These are phyloP conservation scores for Aureobasidium namibiae DNA, from an alignment of 2,329 filamentous ascomycete genomes.

Conservation along the genomic window DNA sequence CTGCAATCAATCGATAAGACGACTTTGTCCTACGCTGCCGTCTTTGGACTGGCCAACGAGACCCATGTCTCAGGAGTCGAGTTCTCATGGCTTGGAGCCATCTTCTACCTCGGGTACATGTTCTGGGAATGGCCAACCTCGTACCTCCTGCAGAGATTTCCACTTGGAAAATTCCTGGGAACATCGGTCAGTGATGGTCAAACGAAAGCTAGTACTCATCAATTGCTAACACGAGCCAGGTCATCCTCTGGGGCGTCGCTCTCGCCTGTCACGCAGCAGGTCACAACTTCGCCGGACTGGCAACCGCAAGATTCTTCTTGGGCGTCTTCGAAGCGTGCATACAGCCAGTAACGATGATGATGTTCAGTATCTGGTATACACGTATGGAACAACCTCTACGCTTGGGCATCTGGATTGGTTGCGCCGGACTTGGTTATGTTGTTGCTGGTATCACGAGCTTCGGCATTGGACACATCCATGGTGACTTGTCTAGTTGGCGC, in stretches of 20 bases:
- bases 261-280: slow-evolving; percentile 57
- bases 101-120: slow-evolving; percentile 48
- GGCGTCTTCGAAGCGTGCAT: slow-evolving; percentile 62
- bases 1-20: neutral
- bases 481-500: slow-evolving; percentile 43
- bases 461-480: neutral
- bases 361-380: slow-evolving; percentile 66
- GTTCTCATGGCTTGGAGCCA: slow-evolving; percentile 42
- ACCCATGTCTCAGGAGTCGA: slow-evolving; percentile 31
- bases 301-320: slow-evolving; percentile 59
- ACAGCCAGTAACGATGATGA: slow-evolving; percentile 59
- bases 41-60: neutral
- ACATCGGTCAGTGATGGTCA: neutral
- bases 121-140: slow-evolving; percentile 61
- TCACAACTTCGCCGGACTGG: slow-evolving; percentile 50
- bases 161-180: slow-evolving; percentile 49
- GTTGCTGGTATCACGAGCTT: neutral
- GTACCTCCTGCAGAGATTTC: slow-evolving; percentile 54
- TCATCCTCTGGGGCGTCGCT: slow-evolving; percentile 55
- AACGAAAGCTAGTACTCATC: no score
- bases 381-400: slow-evolving; percentile 57
- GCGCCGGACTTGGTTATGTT: slow-evolving; percentile 48
- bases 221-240: slow-evolving; percentile 16
- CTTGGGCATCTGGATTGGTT: slow-evolving; percentile 59
- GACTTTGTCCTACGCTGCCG: neutral